phyloP scores from a whole-genome alignment of 1,284 basidiomycete species.

The Malassezia japonica region DNA sequence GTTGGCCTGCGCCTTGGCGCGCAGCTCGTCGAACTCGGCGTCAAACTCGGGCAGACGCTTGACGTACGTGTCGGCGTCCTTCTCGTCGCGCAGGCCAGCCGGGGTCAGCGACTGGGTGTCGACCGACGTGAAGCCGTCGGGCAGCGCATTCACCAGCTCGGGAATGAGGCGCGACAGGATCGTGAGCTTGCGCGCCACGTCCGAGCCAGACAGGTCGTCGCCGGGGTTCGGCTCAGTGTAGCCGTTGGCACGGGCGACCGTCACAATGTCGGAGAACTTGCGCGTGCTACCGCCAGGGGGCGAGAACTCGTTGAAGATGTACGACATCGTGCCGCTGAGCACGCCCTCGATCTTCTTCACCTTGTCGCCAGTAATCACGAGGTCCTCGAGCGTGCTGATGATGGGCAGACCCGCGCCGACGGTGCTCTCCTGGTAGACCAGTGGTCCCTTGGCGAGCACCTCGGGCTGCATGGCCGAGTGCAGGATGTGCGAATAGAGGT shows the following conservation, averaged over 20 bases:
- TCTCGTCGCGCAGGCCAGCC: conserved; percentile 58
- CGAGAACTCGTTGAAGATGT: conserved; percentile 92
- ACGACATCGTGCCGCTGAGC: conserved; percentile 89
- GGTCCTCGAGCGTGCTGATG: conserved; percentile 78
- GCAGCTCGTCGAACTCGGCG: conserved; percentile 63
- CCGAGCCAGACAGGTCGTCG: conserved; percentile 89
- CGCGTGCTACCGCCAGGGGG: conserved; percentile 49
- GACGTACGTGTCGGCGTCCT: conserved; percentile 60
- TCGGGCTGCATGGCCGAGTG: conserved; percentile 21
- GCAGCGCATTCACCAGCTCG: conserved; percentile 49
- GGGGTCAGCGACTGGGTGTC: conserved; percentile 79
- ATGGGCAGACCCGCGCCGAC: conserved; percentile 93
- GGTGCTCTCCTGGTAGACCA: conserved; percentile 80
- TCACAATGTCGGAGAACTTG: conserved; percentile 79
- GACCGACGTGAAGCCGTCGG: conserved; percentile 68
- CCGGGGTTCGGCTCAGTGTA: conserved; percentile 98
- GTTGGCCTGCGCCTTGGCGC: conserved; percentile 65
- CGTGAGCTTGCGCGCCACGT: conserved; percentile 91
- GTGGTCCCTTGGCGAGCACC: conserved; percentile 42
- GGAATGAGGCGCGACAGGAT: conserved; percentile 66
- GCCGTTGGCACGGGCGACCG: conserved; percentile 76
- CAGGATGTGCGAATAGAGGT: conserved; percentile 64
- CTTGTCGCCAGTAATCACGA: conserved; percentile 83
- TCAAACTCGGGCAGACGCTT: conserved; percentile 73
- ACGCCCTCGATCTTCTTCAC: conserved; percentile 59